Conservation (phyloP, 176 grass and related monocot genomes). For the Pharus latifolius region DNA sequence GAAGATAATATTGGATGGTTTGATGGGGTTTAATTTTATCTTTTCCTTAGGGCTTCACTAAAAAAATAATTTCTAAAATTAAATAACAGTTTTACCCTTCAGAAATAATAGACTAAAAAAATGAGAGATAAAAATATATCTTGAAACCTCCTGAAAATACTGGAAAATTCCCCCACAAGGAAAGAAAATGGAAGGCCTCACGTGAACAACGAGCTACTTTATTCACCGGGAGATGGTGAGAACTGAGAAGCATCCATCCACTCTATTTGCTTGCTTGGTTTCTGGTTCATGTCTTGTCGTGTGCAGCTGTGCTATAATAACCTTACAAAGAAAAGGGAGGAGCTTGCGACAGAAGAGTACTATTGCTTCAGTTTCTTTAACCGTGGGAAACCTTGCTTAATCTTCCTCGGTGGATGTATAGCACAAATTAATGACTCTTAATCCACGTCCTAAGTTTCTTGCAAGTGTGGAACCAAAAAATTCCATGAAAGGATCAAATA, state of each 20-base stretch:
- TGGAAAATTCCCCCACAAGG: too few species aligned
- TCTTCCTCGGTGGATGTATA: not conserved
- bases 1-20: too few species aligned
- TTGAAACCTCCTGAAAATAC: too few species aligned
- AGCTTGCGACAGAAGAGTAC: not conserved
- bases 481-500: too few species aligned
- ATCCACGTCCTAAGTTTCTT: not conserved
- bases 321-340: not conserved
- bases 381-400: not conserved
- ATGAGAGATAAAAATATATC: too few species aligned
- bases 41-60: too few species aligned
- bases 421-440: not conserved
- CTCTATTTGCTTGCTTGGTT: not conserved
- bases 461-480: too few species aligned
- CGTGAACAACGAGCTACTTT: constrained; percentile 2
- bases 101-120: too few species aligned
- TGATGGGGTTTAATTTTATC: too few species aligned
- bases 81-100: too few species aligned
- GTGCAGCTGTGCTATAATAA: too few species aligned
- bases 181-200: not conserved
- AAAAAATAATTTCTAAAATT: too few species aligned
- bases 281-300: not conserved
- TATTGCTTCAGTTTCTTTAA: not conserved
- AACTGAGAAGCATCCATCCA: not conserved
- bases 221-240: not conserved